Percentiles rank a stretch among this genome's conserved stretches.
These are phyloP conservation scores for Geranium incanum DNA, from an alignment of 441 rosid species.

Conservation along the genomic window DNA sequence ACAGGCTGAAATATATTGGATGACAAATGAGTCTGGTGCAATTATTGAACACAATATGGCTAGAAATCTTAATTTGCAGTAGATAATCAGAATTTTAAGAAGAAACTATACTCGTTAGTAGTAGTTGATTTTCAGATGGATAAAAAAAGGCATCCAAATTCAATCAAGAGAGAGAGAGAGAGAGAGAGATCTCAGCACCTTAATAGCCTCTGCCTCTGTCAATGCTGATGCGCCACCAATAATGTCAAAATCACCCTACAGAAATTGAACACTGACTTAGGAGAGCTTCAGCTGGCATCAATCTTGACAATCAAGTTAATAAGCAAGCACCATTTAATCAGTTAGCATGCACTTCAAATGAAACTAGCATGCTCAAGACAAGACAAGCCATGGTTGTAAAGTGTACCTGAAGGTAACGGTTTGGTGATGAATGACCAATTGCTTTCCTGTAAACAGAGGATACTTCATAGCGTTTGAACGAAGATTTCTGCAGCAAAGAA, in stretches of 20 bases:
- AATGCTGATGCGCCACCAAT: slow-evolving; percentile 82
- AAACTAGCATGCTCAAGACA: neutral
- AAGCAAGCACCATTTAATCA: neutral
- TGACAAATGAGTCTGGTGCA: too few relatives aligned
- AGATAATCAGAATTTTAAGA: neutral
- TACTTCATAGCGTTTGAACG: slow-evolving; percentile 83
- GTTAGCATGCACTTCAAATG: neutral
- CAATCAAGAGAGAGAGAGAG: neutral
- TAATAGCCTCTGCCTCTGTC: slow-evolving; percentile 87
- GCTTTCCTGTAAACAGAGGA: slow-evolving; percentile 80
- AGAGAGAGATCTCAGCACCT: slow-evolving; percentile 37
- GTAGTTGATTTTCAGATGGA: neutral
- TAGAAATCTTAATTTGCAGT: neutral
- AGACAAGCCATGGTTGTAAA: slow-evolving; percentile 1
- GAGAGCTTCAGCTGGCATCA: slow-evolving; percentile 12
- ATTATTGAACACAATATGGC: neutral
- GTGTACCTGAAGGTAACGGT: slow-evolving; percentile 74
- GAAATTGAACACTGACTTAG: slow-evolving; percentile 20
- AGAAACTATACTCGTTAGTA: neutral
- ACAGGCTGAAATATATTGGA: too few relatives aligned
- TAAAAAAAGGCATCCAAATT: slow-evolving; percentile 5
- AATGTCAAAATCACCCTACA: slow-evolving; percentile 91
- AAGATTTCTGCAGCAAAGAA: slow-evolving; percentile 51
- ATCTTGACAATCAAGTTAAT: slow-evolving; percentile 11
- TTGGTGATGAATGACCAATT: slow-evolving; percentile 93